These are phyloP conservation scores for Termitomyces sp. DNA, from an alignment of 768 basidiomycete species.

Conservation along the genomic window DNA sequence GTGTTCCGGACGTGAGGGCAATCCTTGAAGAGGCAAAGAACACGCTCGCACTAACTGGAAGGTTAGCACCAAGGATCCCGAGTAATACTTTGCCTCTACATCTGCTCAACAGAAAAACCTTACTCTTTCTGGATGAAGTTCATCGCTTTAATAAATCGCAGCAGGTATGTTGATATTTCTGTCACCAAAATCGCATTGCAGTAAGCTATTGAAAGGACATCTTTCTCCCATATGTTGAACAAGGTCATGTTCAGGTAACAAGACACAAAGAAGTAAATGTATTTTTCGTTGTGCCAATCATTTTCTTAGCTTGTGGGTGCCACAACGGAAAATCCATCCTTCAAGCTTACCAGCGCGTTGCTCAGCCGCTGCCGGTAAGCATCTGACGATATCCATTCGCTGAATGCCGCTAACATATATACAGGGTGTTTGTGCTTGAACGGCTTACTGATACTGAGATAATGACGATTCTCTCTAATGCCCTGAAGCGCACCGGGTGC, in stretches of 20 bases:
- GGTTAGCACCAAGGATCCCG: constrained; percentile 26
- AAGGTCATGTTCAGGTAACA: constrained; percentile 64
- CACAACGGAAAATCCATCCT: constrained; percentile 88
- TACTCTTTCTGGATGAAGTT: constrained; percentile 81
- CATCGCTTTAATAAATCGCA: constrained; percentile 73
- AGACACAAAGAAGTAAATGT: not conserved
- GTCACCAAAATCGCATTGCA: not conserved
- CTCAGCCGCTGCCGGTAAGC: constrained; percentile 72
- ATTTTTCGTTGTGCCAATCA: not conserved
- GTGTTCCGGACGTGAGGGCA: constrained; percentile 64
- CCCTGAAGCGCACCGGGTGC: constrained; percentile 26
- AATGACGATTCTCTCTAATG: constrained; percentile 48
- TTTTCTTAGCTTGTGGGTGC: constrained; percentile 65
- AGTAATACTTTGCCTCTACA: not conserved
- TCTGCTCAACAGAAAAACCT: constrained; percentile 47
- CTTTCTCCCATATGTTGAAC: constrained; percentile 78
- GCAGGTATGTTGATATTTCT: constrained; percentile 35
- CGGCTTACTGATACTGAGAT: constrained; percentile 63
- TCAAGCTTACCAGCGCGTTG: constrained; percentile 69
- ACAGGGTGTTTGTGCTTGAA: constrained; percentile 69
- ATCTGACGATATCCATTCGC: not conserved
- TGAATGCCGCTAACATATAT: not conserved
- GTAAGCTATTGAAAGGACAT: constrained; percentile 43
- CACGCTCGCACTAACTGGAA: constrained; percentile 56
- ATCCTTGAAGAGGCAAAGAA: constrained; percentile 74